Conservation (phyloP, 2,329 filamentous ascomycete species). For the Alternaria sp. region DNA sequence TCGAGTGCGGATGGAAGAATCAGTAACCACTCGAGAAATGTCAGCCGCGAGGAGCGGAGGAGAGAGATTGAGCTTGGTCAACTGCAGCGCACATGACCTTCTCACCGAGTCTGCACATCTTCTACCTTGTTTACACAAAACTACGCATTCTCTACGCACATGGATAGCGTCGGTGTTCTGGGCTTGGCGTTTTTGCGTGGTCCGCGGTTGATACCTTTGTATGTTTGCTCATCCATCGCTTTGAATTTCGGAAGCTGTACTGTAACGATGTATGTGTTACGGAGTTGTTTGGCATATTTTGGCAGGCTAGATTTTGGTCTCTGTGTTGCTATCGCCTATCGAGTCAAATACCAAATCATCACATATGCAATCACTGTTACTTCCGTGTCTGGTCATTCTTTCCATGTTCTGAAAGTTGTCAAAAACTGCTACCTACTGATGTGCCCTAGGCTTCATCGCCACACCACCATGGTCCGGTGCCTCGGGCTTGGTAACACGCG, state of each 20-base stretch:
- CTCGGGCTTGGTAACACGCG: neutral
- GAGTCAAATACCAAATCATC: neutral
- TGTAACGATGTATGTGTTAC: slow-evolving; percentile 9
- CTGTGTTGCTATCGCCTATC: neutral
- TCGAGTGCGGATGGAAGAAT: slow-evolving; percentile 28
- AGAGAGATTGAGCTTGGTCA: slow-evolving; percentile 53
- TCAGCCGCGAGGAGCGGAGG: slow-evolving; percentile 52
- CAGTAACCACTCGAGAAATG: slow-evolving; percentile 44
- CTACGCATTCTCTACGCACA: slow-evolving; percentile 14
- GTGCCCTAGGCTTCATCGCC: neutral
- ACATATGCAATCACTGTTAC: neutral
- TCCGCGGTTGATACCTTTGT: slow-evolving; percentile 10
- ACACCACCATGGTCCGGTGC: neutral
- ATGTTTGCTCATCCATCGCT: neutral
- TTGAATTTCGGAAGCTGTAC: neutral
- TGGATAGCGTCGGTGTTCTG: slow-evolving; percentile 22
- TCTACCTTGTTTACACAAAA: neutral
- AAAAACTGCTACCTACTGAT: neutral
- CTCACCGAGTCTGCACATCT: neutral
- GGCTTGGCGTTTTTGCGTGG: slow-evolving; percentile 18
- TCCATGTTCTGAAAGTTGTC: neutral
- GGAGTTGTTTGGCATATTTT: slow-evolving; percentile 2
- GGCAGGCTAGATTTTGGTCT: neutral
- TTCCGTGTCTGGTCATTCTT: neutral
- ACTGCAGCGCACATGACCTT: slow-evolving; percentile 16